Percentiles rank a stretch among this genome's conserved stretches.
phyloP scores from a whole-genome alignment of 768 basidiomycete genomes.

The Astraeus odoratus region DNA sequence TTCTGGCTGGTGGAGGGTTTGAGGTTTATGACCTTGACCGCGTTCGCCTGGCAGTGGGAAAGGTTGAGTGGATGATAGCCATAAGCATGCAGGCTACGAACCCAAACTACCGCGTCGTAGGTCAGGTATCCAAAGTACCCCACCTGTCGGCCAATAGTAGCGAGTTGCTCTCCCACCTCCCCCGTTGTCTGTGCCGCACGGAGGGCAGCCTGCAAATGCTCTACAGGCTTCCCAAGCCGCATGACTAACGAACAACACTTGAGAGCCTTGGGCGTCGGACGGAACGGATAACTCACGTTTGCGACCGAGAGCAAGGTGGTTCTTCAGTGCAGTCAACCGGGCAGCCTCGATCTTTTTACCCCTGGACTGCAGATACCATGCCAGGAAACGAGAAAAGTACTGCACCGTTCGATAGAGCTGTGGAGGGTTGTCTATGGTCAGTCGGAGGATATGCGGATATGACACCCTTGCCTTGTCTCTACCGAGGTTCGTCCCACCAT shows the following conservation, averaged over 20 bases:
- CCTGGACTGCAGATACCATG: constrained; percentile 69
- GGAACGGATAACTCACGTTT: constrained; percentile 50
- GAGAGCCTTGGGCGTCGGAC: constrained; percentile 1
- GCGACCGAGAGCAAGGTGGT: constrained; percentile 74
- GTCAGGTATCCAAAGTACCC: constrained; percentile 84
- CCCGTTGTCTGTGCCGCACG: constrained; percentile 53
- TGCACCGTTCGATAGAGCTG: constrained; percentile 88
- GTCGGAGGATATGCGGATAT: constrained; percentile 4
- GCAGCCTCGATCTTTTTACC: constrained; percentile 67
- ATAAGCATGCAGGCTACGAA: constrained; percentile 29
- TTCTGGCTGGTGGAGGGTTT: constrained; percentile 53
- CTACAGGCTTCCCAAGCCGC: constrained; percentile 88
- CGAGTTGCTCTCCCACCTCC: constrained; percentile 63
- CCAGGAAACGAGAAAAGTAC: constrained; percentile 83
- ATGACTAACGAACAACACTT: constrained; percentile 49
- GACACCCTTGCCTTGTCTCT: constrained; percentile 78
- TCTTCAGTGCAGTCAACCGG: constrained; percentile 80
- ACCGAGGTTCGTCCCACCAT: constrained; percentile 75
- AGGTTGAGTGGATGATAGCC: neutral
- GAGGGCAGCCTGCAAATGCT: constrained; percentile 87
- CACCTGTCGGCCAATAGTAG: constrained; percentile 77
- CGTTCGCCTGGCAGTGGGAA: constrained; percentile 43
- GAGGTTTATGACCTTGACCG: constrained; percentile 57
- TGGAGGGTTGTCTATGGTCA: neutral
- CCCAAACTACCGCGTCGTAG: constrained; percentile 84